Percentiles rank a stretch among this genome's conserved stretches.
These are phyloP conservation scores for Lenwebbia sp. DNA, from an alignment of 345 rosid genomes.

Conservation along the genomic window DNA sequence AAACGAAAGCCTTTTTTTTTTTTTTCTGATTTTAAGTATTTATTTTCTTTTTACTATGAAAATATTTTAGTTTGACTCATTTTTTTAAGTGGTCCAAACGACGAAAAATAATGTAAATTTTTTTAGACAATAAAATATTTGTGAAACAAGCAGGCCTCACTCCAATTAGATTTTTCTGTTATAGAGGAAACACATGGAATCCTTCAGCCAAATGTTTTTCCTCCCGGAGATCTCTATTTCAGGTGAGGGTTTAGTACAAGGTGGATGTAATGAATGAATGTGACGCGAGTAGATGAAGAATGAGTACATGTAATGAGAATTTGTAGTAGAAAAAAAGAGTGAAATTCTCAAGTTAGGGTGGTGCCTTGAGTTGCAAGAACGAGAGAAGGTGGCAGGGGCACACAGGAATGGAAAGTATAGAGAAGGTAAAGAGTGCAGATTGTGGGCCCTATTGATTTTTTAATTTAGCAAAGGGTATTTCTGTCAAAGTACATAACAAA, in stretches of 20 bases:
- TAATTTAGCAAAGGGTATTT: neutral
- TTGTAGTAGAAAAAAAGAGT: neutral
- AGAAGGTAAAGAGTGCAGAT: neutral
- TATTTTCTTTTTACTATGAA: neutral
- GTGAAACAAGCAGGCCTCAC: neutral
- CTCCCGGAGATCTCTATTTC: neutral
- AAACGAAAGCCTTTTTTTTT: too few species aligned
- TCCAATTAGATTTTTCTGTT: neutral
- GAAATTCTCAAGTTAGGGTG: neutral
- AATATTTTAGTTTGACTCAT: too few species aligned
- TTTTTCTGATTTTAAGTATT: neutral
- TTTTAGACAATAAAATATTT: neutral
- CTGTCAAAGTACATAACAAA: neutral
- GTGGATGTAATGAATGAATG: neutral
- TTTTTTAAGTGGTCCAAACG: neutral
- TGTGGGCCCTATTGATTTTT: neutral
- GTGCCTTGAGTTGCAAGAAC: neutral
- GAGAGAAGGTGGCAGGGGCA: neutral
- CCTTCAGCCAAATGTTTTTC: neutral
- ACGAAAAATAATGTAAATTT: neutral
- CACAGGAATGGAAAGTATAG: neutral
- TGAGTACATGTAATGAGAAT: neutral
- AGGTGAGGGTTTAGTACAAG: neutral
- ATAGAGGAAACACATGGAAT: neutral
- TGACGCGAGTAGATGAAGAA: neutral